phyloP scores from a whole-genome alignment of 83 land plant genomes.

The Diphasiastrum complanatum region DNA sequence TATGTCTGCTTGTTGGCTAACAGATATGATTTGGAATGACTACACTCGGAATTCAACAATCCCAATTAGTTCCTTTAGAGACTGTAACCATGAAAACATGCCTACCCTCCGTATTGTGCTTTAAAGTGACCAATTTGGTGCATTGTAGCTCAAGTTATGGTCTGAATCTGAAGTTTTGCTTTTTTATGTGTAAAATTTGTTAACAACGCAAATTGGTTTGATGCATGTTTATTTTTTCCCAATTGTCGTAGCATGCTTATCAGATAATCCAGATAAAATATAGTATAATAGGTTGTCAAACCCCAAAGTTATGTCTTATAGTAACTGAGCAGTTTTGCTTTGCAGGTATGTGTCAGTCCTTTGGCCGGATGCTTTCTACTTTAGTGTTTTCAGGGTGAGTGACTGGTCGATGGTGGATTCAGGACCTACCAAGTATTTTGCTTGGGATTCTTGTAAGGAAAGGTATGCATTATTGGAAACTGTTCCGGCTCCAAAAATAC shows the following conservation, averaged over 20 bases:
- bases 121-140: too few relatives aligned
- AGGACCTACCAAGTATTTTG: conserved; percentile 78
- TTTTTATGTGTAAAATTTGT: too few relatives aligned
- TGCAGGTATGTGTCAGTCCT: conserved; percentile 84
- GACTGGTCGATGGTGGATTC: conserved; percentile 87
- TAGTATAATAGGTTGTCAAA: too few relatives aligned
- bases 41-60: too few relatives aligned
- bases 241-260: too few relatives aligned
- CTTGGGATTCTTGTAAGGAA: conserved; percentile 96
- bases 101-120: too few relatives aligned
- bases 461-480: conserved; percentile 87
- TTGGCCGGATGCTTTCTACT: conserved; percentile 90
- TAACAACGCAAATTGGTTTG: too few relatives aligned
- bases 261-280: too few relatives aligned
- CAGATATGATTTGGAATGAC: too few relatives aligned
- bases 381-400: conserved; percentile 62
- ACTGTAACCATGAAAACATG: too few relatives aligned
- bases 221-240: too few relatives aligned
- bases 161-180: background rate
- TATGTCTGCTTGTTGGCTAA: background rate
- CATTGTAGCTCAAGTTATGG: background rate
- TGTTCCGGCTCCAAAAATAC: conserved; percentile 58
- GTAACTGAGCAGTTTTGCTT: background rate
- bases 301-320: background rate
- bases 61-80: too few relatives aligned